Conservation (phyloP, 2,329 filamentous ascomycete genomes). For the Trichoderma gracile region DNA sequence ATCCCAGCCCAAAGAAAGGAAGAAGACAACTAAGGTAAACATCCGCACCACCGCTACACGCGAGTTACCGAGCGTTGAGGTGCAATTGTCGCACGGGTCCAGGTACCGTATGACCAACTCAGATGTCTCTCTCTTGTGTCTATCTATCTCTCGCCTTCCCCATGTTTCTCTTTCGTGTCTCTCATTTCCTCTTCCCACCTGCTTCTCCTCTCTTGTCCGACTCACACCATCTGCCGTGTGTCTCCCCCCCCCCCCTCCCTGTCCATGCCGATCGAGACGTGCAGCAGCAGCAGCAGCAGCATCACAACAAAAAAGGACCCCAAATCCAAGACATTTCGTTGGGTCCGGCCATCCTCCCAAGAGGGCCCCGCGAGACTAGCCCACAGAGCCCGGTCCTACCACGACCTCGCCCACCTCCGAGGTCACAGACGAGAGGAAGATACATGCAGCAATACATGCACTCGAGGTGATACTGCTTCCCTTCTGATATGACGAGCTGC, state of each 20-base stretch:
- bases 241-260: neutral
- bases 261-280: neutral
- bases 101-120: neutral
- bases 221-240: neutral
- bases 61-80: neutral
- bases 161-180: neutral
- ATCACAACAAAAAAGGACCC: neutral
- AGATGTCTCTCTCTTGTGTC: neutral
- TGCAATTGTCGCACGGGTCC: neutral
- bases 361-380: neutral
- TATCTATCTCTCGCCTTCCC: neutral
- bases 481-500: neutral
- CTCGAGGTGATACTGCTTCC: neutral
- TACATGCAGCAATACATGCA: neutral
- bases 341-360: neutral
- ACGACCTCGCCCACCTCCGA: too few species aligned
- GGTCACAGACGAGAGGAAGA: neutral
- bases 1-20: neutral
- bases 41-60: neutral
- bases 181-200: neutral
- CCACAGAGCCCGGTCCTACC: neutral
- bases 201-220: neutral
- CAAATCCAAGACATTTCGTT: conserved; percentile 3
- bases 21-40: too few species aligned
- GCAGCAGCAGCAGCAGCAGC: neutral